Percentiles rank a stretch among this genome's conserved stretches.
These are phyloP conservation scores for Rhizopogon sp. DNA, from an alignment of 768 basidiomycete genomes.

Conservation along the genomic window DNA sequence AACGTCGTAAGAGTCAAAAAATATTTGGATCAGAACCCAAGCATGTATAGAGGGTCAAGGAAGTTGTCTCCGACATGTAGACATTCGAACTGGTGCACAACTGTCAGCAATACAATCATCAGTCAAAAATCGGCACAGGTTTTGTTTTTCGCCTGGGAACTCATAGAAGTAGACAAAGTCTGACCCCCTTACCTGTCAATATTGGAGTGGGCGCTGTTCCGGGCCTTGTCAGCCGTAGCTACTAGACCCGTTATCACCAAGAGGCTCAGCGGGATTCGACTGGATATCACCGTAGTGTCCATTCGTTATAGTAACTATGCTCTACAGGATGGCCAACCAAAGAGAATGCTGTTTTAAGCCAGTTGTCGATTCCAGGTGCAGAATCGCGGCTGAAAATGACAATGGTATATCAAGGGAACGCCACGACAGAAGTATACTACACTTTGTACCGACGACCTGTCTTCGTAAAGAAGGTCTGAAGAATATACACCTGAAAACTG, in stretches of 20 bases:
- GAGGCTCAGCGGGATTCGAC: not conserved
- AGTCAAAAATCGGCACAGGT: too few relatives aligned
- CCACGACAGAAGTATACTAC: slow-evolving; percentile 31
- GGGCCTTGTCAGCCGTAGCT: too few relatives aligned
- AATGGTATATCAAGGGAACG: not conserved
- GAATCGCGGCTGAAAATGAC: not conserved
- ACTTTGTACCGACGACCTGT: slow-evolving; percentile 89
- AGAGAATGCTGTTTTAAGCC: too few relatives aligned
- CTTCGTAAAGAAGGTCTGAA: slow-evolving; percentile 96
- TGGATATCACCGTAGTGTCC: not conserved
- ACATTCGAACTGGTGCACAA: slow-evolving; percentile 33
- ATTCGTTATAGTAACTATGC: not conserved
- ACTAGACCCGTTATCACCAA: not conserved
- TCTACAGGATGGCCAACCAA: not conserved
- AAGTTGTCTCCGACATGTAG: slow-evolving; percentile 26
- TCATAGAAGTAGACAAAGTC: too few relatives aligned
- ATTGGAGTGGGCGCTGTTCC: too few relatives aligned
- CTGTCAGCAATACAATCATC: slow-evolving; percentile 21
- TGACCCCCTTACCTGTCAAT: too few relatives aligned
- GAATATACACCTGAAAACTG: slow-evolving; percentile 85
- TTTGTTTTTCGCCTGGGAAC: too few relatives aligned
- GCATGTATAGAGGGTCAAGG: slow-evolving; percentile 27
- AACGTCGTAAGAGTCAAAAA: not conserved
- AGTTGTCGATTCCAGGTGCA: not conserved
- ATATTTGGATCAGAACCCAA: slow-evolving; percentile 24